Percentiles rank a stretch among this genome's conserved stretches.
Conservation (phyloP, 2,329 filamentous ascomycete genomes). For the Aspergillus aculeatus region DNA sequence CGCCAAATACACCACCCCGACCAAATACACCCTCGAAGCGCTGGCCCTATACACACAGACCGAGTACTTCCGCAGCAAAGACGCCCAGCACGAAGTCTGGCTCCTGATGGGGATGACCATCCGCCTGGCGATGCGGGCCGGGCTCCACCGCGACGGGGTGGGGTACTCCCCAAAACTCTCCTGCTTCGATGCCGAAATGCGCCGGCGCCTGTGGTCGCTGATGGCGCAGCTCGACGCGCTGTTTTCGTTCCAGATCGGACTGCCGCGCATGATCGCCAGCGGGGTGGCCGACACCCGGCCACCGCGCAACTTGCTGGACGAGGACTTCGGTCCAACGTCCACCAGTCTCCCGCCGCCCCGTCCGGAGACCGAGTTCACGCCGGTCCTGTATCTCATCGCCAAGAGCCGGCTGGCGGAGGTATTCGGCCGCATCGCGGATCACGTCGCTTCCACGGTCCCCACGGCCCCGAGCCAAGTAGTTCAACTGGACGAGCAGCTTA, state of each 20-base stretch:
- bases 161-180: constrained; percentile 20
- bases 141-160: constrained; percentile 45
- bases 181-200: constrained; percentile 28
- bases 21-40: too few species aligned
- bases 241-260: constrained; percentile 38
- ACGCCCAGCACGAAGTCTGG: constrained; percentile 15
- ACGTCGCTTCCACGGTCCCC: too few species aligned
- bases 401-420: constrained; percentile 18
- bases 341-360: constrained; percentile 21
- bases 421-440: neutral
- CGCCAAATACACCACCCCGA: too few species aligned
- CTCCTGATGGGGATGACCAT: constrained; percentile 29
- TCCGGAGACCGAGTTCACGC: too few species aligned
- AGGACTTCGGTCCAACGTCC: constrained; percentile 33
- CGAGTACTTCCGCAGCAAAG: too few species aligned
- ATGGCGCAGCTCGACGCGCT: constrained; percentile 41
- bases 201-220: constrained; percentile 36
- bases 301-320: constrained; percentile 43
- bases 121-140: constrained; percentile 39
- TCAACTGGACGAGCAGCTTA: too few species aligned
- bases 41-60: too few species aligned
- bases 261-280: constrained; percentile 40
- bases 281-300: constrained; percentile 39
- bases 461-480: too few species aligned
- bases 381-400: too few species aligned